A percentile compares a stretch with the other conserved stretches of the same genome.
These are phyloP conservation scores for Xylariaceae sp. DNA, from an alignment of 2,329 filamentous ascomycete species.

Conservation along the genomic window DNA sequence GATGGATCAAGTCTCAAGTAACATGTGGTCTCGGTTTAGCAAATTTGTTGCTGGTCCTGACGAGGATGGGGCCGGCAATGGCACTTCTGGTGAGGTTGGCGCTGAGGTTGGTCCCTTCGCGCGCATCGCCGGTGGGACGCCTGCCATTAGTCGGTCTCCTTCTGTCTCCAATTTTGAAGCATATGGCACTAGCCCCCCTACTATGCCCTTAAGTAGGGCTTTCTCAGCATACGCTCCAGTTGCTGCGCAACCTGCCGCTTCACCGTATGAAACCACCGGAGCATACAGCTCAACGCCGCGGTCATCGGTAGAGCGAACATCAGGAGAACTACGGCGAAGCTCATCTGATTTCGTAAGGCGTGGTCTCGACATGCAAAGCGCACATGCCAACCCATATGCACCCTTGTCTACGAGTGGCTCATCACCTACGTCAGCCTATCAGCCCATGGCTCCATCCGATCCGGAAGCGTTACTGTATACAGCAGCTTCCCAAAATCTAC, in stretches of 20 bases:
- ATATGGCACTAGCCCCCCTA: conserved; percentile 50
- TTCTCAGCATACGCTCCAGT: conserved; percentile 48
- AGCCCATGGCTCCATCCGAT: conserved; percentile 20
- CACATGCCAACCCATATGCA: conserved; percentile 31
- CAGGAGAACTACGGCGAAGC: conserved; percentile 37
- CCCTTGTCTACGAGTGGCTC: conserved; percentile 27
- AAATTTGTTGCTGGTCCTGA: conserved; percentile 95
- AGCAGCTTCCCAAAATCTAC: conserved; percentile 20
- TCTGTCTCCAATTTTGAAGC: conserved; percentile 67
- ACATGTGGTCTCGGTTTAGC: conserved; percentile 87
- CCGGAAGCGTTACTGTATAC: conserved; percentile 24
- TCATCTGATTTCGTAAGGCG: conserved; percentile 40
- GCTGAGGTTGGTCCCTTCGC: conserved; percentile 73
- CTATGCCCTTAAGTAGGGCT: conserved; percentile 38
- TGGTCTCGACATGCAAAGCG: conserved; percentile 36
- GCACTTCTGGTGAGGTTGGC: conserved; percentile 49
- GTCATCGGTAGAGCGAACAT: conserved; percentile 42
- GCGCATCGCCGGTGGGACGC: conserved; percentile 69
- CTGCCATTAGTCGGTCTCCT: conserved; percentile 67
- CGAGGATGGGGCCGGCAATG: conserved; percentile 56
- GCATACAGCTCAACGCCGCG: conserved; percentile 32
- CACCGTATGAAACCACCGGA: conserved; percentile 35
- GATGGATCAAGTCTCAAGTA: conserved; percentile 91
- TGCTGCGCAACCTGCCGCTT: conserved; percentile 27
- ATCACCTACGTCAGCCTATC: conserved; percentile 31